Percentiles rank a stretch among this genome's conserved stretches.
Conservation (phyloP, 257 asterid species). For the Coffea canephora region DNA sequence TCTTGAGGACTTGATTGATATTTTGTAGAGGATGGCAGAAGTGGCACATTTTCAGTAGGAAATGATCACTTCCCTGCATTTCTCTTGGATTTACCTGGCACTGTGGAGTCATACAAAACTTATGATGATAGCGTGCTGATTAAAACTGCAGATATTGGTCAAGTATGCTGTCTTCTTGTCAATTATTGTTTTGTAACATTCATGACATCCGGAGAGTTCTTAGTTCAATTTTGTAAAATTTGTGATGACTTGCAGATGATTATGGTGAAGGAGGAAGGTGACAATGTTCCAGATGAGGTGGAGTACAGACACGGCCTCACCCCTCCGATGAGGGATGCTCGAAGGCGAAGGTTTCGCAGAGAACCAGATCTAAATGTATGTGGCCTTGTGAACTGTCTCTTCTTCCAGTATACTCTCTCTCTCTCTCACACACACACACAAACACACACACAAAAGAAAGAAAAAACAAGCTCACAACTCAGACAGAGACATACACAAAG, state of each 20-base stretch:
- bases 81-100: slow-evolving; percentile 88
- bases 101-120: slow-evolving; percentile 87
- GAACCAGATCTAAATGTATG: slow-evolving; percentile 88
- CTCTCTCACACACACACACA: background rate
- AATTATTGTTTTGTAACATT: background rate
- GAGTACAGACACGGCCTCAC: slow-evolving; percentile 71
- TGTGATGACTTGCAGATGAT: slow-evolving; percentile 39
- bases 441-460: background rate
- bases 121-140: slow-evolving; percentile 87
- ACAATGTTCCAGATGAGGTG: slow-evolving; percentile 40
- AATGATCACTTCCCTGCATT: slow-evolving; percentile 78
- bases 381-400: background rate
- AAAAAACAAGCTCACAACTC: too few relatives aligned
- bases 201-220: background rate
- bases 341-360: slow-evolving; percentile 90
- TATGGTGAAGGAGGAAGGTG: slow-evolving; percentile 49
- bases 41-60: slow-evolving; percentile 74
- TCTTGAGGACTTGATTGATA: background rate
- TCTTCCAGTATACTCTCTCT: background rate
- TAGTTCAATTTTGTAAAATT: background rate
- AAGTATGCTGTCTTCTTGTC: slow-evolving; percentile 37
- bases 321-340: slow-evolving; percentile 95
- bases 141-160: slow-evolving; percentile 94
- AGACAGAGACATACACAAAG: background rate
- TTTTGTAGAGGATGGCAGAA: slow-evolving; percentile 82